phyloP scores from a whole-genome alignment of 2,329 filamentous ascomycete species.

The Phialemonium atrogriseum region DNA sequence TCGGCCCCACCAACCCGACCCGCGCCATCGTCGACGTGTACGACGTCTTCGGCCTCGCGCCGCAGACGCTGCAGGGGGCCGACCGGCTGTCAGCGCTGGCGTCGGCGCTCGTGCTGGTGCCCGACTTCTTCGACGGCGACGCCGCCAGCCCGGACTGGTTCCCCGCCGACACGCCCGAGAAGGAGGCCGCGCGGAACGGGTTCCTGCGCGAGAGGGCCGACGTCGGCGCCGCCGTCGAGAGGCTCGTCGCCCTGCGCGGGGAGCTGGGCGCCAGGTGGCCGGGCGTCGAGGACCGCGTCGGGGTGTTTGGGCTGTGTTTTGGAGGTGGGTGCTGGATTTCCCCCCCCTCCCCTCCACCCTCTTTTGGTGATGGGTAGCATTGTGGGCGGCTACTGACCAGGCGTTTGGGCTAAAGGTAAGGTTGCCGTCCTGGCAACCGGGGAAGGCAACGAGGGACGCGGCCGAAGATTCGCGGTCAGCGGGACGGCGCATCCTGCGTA shows the following conservation, averaged over 20 bases:
- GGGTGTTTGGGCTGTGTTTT: slow-evolving; percentile 40
- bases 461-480: slow-evolving; percentile 25
- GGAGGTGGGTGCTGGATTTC: slow-evolving; percentile 30
- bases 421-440: slow-evolving; percentile 28
- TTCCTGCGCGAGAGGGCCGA: slow-evolving; percentile 25
- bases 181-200: slow-evolving; percentile 20
- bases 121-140: slow-evolving; percentile 30
- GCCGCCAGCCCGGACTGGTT: slow-evolving; percentile 22
- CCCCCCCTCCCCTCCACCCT: slow-evolving; percentile 1
- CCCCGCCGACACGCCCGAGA: slow-evolving; percentile 35
- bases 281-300: slow-evolving; percentile 29
- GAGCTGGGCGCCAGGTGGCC: slow-evolving; percentile 24
- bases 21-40: slow-evolving; percentile 35
- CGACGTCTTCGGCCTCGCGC: slow-evolving; percentile 37
- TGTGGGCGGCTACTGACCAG: no score
- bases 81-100: slow-evolving; percentile 31
- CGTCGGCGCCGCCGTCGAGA: slow-evolving; percentile 17
- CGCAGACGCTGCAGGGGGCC: slow-evolving; percentile 39
- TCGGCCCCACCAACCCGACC: slow-evolving; percentile 22
- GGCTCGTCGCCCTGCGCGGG: slow-evolving; percentile 21
- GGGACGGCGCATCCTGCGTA: slow-evolving; percentile 23
- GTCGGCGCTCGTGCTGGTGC: slow-evolving; percentile 30
- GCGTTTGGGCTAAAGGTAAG: no score
- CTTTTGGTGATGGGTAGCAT: background rate
- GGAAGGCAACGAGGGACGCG: slow-evolving; percentile 22